Conservation (phyloP, 2,329 filamentous ascomycete species). For the Verticillium albo-atrum region DNA sequence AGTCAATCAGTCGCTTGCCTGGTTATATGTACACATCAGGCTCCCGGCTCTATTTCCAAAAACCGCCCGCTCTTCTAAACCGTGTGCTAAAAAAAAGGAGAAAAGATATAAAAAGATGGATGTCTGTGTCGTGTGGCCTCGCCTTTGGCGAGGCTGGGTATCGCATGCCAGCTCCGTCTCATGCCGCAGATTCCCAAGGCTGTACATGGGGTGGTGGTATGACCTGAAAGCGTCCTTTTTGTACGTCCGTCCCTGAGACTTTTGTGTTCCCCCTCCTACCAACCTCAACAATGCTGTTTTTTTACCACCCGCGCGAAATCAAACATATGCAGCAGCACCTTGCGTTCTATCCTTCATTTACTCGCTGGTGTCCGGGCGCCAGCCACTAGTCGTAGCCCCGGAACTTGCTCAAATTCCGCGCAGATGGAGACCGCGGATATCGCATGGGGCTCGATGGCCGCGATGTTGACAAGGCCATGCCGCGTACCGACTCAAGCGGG, state of each 20-base stretch:
- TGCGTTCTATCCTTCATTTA: not conserved
- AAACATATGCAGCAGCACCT: not conserved
- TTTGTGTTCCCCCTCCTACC: not conserved
- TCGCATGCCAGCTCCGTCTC: not conserved
- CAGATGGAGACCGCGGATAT: not conserved
- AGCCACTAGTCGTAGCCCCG: not conserved
- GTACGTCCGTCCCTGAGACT: not conserved
- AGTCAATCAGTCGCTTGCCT: not conserved
- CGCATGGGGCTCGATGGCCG: constrained; percentile 43
- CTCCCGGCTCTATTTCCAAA: not conserved
- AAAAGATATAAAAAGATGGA: not conserved
- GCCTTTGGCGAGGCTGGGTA: not conserved
- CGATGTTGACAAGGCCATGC: constrained; percentile 37
- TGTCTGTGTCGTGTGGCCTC: not conserved
- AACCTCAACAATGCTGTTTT: not conserved
- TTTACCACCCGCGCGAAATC: too few relatives aligned
- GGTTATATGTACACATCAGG: not conserved
- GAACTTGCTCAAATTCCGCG: not conserved
- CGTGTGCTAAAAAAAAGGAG: not conserved
- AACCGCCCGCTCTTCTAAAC: not conserved
- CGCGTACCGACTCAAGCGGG: constrained; percentile 32
- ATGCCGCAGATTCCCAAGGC: not conserved
- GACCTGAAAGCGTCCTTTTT: not conserved
- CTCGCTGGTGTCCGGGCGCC: too few relatives aligned
- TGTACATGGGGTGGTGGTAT: not conserved